Percentiles rank a stretch among this genome's conserved stretches.
These are phyloP conservation scores for Chrysoporthe puriensis DNA, from an alignment of 2,329 filamentous ascomycete genomes.

Conservation along the genomic window DNA sequence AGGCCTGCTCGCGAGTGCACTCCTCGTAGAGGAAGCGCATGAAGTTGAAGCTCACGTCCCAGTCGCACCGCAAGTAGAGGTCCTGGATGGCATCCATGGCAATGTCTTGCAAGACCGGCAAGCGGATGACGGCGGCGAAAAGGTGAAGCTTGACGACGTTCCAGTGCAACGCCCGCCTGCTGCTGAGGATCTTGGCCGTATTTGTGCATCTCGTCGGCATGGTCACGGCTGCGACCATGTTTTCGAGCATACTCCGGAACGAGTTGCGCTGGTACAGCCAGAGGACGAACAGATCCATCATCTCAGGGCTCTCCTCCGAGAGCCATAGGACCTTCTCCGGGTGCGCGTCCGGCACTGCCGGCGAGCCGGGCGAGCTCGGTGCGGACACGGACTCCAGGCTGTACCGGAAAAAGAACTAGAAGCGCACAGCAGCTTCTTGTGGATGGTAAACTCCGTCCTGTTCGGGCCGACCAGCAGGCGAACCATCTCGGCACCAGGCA, in stretches of 20 bases:
- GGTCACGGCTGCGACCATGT: conserved; percentile 40
- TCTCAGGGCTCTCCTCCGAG: conserved; percentile 52
- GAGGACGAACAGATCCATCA: conserved; percentile 57
- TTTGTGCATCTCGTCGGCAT: conserved; percentile 30
- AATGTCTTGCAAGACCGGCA: conserved; percentile 57
- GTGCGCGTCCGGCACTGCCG: conserved; percentile 28
- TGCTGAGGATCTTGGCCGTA: conserved; percentile 34
- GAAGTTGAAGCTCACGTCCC: conserved; percentile 58
- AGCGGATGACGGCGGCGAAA: conserved; percentile 56
- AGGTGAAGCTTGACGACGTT: conserved; percentile 60
- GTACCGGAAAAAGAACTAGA: conserved; percentile 53
- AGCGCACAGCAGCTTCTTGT: conserved; percentile 50
- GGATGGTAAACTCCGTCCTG: conserved; percentile 46
- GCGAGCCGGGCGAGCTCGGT: conserved; percentile 29
- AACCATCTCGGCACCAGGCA: conserved; percentile 31
- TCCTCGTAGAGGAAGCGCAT: conserved; percentile 58
- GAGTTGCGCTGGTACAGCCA: conserved; percentile 52
- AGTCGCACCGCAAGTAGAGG: conserved; percentile 61
- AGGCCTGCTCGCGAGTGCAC: conserved; percentile 52
- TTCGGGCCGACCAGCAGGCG: conserved; percentile 49
- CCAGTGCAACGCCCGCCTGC: conserved; percentile 53
- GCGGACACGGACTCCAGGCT: conserved; percentile 43
- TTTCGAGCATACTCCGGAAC: conserved; percentile 50
- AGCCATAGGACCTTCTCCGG: conserved; percentile 39
- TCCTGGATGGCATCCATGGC: conserved; percentile 64